A percentile compares a stretch with the other conserved stretches of the same genome.
Evolutionary conservation across 1,284 basidiomycete genomes (phyloP).

Genomic region (Sporisorium scitamineum): DNA sequence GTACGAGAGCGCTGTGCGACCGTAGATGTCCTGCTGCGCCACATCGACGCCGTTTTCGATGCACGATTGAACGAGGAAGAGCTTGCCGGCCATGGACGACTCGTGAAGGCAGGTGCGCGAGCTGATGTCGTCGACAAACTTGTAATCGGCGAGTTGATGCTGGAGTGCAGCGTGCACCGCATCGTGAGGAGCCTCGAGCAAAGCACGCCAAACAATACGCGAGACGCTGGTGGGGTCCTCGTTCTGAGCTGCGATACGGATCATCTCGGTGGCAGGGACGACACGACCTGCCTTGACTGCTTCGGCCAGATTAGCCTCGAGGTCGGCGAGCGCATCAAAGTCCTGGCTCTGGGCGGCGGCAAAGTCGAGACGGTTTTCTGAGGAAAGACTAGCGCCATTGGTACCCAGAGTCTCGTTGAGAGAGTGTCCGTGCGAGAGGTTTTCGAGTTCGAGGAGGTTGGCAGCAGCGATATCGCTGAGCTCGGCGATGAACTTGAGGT

Average conservation of each 20-base stretch:
- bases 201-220: slow-evolving; percentile 66
- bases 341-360: slow-evolving; percentile 60
- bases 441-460: slow-evolving; percentile 90
- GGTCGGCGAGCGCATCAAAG: slow-evolving; percentile 60
- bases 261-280: slow-evolving; percentile 55
- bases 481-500: slow-evolving; percentile 94
- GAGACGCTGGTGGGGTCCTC: slow-evolving; percentile 60
- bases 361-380: slow-evolving; percentile 65
- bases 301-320: slow-evolving; percentile 61
- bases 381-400: slow-evolving; percentile 43
- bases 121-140: slow-evolving; percentile 96
- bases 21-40: slow-evolving; percentile 85
- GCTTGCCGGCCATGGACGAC: slow-evolving; percentile 84
- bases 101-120: slow-evolving; percentile 95
- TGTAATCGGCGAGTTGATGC: slow-evolving; percentile 78
- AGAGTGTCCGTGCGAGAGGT: slow-evolving; percentile 70
- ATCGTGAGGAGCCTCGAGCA: slow-evolving; percentile 54
- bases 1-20: slow-evolving; percentile 93
- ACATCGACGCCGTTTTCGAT: slow-evolving; percentile 79
- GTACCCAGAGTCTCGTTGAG: slow-evolving; percentile 32
- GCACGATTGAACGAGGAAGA: slow-evolving; percentile 85
- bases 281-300: slow-evolving; percentile 58
- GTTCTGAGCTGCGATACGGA: slow-evolving; percentile 54
- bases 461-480: slow-evolving; percentile 93
- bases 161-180: slow-evolving; percentile 59